phyloP scores from a whole-genome alignment of 2,329 filamentous ascomycete species.

The Emergomyces pasteurianus region DNA sequence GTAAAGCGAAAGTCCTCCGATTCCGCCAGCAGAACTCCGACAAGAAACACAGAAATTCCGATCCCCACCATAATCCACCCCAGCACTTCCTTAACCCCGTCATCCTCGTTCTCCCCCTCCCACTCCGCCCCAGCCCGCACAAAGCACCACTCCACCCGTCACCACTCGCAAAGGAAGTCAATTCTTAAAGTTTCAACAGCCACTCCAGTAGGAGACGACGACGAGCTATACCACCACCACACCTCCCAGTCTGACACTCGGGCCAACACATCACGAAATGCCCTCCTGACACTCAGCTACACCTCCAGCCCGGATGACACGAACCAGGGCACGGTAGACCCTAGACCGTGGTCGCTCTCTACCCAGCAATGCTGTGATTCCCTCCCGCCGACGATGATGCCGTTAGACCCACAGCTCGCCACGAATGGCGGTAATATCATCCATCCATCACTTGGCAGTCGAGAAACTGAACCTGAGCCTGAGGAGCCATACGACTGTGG shows the following conservation, averaged over 20 bases:
- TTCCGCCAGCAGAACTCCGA: background rate
- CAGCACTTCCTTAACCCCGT: background rate
- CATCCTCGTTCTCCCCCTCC: background rate
- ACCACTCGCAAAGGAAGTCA: background rate
- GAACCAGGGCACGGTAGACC: background rate
- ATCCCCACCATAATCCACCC: constrained; percentile 2
- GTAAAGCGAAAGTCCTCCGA: background rate
- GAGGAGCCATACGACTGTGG: background rate
- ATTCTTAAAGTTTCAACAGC: background rate
- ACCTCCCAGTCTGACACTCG: constrained; percentile 1
- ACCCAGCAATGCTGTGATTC: background rate
- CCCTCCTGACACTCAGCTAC: constrained; percentile 1
- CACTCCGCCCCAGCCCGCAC: background rate
- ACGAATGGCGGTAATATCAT: background rate
- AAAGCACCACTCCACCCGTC: background rate
- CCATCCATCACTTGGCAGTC: background rate
- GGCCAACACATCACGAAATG: constrained; percentile 5
- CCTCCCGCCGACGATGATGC: background rate
- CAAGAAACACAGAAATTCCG: background rate
- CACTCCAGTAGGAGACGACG: background rate
- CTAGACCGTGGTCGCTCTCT: background rate
- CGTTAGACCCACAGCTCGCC: background rate
- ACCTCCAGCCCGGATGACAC: background rate
- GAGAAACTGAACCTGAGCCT: background rate
- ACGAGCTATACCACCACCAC: background rate